These are phyloP conservation scores for Epichloe hybrida DNA, from an alignment of 2,329 filamentous ascomycete species.

Conservation along the genomic window DNA sequence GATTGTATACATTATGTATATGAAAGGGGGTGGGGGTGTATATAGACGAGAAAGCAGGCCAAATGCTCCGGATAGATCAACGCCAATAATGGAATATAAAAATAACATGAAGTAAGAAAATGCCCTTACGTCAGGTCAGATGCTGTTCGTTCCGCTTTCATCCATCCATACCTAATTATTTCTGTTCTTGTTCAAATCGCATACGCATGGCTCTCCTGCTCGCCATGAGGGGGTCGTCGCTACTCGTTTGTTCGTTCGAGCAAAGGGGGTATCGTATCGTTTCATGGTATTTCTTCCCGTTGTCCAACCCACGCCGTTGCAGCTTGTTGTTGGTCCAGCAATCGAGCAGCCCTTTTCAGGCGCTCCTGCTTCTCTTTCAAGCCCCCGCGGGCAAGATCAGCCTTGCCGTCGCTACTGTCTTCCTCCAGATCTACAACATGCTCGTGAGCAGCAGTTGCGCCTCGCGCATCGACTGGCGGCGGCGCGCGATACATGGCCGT, in stretches of 20 bases:
- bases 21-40: accelerated
- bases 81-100: background rate
- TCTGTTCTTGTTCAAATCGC: no score
- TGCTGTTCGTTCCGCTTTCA: no score
- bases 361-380: constrained; percentile 25
- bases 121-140: no score
- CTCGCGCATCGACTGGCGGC: constrained; percentile 3
- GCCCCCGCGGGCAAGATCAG: constrained; percentile 10
- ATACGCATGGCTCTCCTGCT: no score
- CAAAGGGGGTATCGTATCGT: background rate
- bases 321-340: constrained; percentile 19
- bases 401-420: constrained; percentile 13
- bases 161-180: no score
- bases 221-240: background rate
- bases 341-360: constrained; percentile 24
- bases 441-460: constrained; percentile 7
- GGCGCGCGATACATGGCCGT: constrained; percentile 25
- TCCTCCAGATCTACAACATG: constrained; percentile 11
- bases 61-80: background rate
- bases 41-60: no score
- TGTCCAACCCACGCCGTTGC: background rate
- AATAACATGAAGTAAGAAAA: no score
- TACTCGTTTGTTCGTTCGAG: background rate
- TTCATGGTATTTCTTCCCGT: background rate
- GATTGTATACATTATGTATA: no score